These are phyloP conservation scores for Citrus reticulata DNA, from an alignment of 345 rosid species.

Conservation along the genomic window DNA sequence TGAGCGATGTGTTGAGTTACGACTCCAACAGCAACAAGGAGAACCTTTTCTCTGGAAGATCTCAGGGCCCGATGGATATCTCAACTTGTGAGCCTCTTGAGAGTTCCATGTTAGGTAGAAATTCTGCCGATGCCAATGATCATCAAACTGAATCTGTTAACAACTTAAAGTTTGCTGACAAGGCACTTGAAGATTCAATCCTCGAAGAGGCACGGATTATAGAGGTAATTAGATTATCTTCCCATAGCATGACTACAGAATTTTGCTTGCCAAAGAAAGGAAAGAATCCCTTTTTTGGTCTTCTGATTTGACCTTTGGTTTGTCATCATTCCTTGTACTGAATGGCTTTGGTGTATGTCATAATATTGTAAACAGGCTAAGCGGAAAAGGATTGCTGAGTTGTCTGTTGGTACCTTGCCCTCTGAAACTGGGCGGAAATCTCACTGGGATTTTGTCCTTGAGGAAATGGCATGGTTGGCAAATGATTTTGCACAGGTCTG, in stretches of 20 bases:
- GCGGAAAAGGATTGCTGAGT: conserved; percentile 79
- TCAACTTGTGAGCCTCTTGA: conserved; percentile 26
- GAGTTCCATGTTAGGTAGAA: conserved; percentile 21
- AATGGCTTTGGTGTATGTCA: conserved; percentile 20
- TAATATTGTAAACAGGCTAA: conserved; percentile 61
- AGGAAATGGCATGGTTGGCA: conserved; percentile 99
- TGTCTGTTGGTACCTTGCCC: conserved; percentile 52
- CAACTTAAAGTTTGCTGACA: conserved; percentile 42
- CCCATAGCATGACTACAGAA: background rate
- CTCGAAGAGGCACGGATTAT: conserved; percentile 89
- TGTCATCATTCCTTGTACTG: conserved; percentile 13
- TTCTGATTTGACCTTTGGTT: conserved; percentile 13
- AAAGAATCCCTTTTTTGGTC: background rate
- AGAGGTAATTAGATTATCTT: conserved; percentile 49
- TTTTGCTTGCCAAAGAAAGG: background rate
- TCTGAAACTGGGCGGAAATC: conserved; percentile 51
- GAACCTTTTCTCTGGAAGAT: conserved; percentile 25
- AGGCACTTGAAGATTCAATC: conserved; percentile 68
- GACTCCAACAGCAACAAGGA: conserved; percentile 30
- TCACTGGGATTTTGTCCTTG: conserved; percentile 98
- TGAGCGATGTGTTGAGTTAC: conserved; percentile 23
- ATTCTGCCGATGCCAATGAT: conserved; percentile 34
- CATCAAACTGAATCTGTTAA: conserved; percentile 39
- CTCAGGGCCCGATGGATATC: conserved; percentile 29
- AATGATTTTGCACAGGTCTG: conserved; percentile 97